These are phyloP conservation scores for Tetracladium maxilliforme DNA, from an alignment of 2,329 filamentous ascomycete species.

Conservation along the genomic window DNA sequence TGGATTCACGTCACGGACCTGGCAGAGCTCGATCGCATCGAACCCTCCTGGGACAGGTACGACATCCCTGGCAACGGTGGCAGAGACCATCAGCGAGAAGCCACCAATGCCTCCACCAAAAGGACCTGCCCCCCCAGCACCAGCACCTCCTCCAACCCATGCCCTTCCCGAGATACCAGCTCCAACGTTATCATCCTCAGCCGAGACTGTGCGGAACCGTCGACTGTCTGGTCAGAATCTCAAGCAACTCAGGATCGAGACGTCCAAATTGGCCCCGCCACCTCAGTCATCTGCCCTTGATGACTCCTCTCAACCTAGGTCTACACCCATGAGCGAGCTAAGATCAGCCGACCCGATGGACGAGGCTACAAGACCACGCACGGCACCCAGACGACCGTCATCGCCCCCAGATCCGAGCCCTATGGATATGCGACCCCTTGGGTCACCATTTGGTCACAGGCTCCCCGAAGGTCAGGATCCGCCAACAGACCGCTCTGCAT, in stretches of 20 bases:
- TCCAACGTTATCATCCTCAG: slow-evolving; percentile 13
- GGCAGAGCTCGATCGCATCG: slow-evolving; percentile 65
- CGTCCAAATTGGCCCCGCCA: slow-evolving; percentile 17
- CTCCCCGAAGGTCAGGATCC: too few species aligned
- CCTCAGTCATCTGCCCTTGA: slow-evolving; percentile 9
- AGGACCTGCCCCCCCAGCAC: slow-evolving; percentile 7
- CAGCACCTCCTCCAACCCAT: slow-evolving; percentile 32
- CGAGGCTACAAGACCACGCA: too few species aligned
- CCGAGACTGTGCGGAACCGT: slow-evolving; percentile 48
- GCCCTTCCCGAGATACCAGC: slow-evolving; percentile 28
- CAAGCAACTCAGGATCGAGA: slow-evolving; percentile 84
- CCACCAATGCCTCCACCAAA: slow-evolving; percentile 11
- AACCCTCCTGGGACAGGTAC: slow-evolving; percentile 56
- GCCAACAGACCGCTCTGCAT: too few species aligned
- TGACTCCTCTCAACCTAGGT: slow-evolving; percentile 6
- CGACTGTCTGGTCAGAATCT: slow-evolving; percentile 67
- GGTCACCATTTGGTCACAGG: too few species aligned
- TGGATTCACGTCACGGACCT: slow-evolving; percentile 60
- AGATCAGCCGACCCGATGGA: neutral
- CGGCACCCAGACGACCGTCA: too few species aligned
- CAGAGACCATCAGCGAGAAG: slow-evolving; percentile 28
- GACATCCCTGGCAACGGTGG: slow-evolving; percentile 57
- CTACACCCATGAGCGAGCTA: neutral
- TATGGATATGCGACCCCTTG: slow-evolving; percentile 10
- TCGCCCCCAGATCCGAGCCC: slow-evolving; percentile 10